phyloP scores from a whole-genome alignment of 768 basidiomycete species.

The Lactarius sp. region DNA sequence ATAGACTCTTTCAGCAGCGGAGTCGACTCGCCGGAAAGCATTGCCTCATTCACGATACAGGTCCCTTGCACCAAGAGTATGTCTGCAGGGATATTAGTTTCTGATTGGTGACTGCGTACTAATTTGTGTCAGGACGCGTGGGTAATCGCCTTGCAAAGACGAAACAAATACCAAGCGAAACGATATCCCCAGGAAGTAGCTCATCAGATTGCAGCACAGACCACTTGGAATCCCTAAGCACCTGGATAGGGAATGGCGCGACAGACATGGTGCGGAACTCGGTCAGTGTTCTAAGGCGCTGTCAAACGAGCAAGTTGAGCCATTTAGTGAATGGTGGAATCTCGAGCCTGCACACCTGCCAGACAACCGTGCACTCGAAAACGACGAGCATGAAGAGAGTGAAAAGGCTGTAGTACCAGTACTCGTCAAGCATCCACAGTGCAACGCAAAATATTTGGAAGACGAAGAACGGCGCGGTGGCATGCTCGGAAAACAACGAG shows the following conservation, averaged over 20 bases:
- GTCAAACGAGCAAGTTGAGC: constrained; percentile 11
- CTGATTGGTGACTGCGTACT: constrained; percentile 61
- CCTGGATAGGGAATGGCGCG: constrained; percentile 81
- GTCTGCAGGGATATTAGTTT: constrained; percentile 90
- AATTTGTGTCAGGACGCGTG: constrained; percentile 13
- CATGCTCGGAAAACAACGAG: constrained; percentile 91
- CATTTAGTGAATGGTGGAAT: not conserved
- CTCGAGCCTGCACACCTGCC: constrained; percentile 62
- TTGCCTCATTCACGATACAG: constrained; percentile 97
- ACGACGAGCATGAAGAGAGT: constrained; percentile 97
- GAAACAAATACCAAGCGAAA: constrained; percentile 62
- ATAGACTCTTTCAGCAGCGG: constrained; percentile 95
- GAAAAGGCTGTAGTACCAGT: constrained; percentile 98
- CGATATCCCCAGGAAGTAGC: constrained; percentile 87
- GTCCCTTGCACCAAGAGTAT: constrained; percentile 89
- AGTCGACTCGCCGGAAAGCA: constrained; percentile 98
- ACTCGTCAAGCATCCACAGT: constrained; percentile 96
- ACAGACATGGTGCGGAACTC: constrained; percentile 98
- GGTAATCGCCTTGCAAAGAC: not conserved
- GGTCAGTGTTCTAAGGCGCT: constrained; percentile 90
- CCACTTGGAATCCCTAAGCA: constrained; percentile 81
- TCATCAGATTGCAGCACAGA: constrained; percentile 73
- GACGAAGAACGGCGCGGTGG: constrained; percentile 98
- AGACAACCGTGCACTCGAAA: constrained; percentile 98
- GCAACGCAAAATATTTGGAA: constrained; percentile 98